Evolutionary conservation across 805 yeast genomes (phyloP), one percentile per base, ranked within the genome.

Genomic region (Spathaspora girioi): DNA sequence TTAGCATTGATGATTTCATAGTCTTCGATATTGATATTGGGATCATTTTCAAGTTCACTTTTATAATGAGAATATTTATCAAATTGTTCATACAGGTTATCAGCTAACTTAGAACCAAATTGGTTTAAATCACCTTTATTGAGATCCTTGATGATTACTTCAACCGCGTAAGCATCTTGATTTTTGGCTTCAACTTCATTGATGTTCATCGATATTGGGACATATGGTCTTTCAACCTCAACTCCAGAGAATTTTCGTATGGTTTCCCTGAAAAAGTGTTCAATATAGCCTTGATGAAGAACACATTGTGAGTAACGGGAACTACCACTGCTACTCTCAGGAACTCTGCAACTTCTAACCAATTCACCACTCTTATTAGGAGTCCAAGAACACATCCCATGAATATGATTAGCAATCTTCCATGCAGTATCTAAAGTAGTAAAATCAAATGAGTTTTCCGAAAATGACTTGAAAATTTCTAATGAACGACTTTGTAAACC

Each of bases 401-500:
- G 52, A 53, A 67, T 62, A 20, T 59, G 60, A 55, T 60, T 64
- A 17, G 67, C 62, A 44, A 56, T 56, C 46, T 63, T 59, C 55
- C 59, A 46, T 1, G 62, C 62, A 9, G 61, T 52, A 42, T 67
- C 70, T n/a, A 53, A 54, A 43, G 66, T 57, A 6, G 68, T 63
- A 26, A 67, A 53, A 23, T 56, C 53, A 45, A 49, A 49, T 3
- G 38, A 40, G 17, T 5, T 23, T 26, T 46, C 52, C 18, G 49
- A 45, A 40, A 49, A 49, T 15, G 52, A 49, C 38, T 65, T 58
- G 51, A 68, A 62, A 17, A 61, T 62, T 50, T 67, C 70, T 41
- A 68, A 50, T 9, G 70, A 64, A 23, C 66, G 55, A 43, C 62
- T 54, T 50, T 68, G 70, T 26, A 68, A 51, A 12, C 73, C 72